Conservation (phyloP, 192 early-diverging fungal species). For the Funneliformis geosporum region DNA sequence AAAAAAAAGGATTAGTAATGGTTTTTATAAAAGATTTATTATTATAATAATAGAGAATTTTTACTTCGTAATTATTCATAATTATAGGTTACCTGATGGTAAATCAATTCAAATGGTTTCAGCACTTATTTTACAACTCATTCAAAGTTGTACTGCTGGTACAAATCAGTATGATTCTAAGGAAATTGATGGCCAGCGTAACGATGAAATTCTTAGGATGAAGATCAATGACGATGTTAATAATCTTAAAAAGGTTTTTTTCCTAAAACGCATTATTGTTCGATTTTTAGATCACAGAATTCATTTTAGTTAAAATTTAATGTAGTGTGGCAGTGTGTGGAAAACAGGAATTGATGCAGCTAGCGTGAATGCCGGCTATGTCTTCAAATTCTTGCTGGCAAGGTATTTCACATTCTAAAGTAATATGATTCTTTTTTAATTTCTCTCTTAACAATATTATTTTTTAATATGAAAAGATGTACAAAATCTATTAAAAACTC, state of each 20-base stretch:
- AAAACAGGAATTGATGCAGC: conserved; percentile 56
- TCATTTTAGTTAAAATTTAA: background rate
- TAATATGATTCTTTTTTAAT: background rate
- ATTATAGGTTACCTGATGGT: conserved; percentile 50
- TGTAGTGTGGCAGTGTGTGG: conserved; percentile 30
- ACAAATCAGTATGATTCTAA: background rate
- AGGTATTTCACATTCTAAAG: conserved; percentile 43
- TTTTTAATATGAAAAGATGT: conserved; percentile 40
- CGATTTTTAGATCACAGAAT: background rate
- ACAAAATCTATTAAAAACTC: conserved; percentile 46
- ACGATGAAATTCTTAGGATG: background rate
- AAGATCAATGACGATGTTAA: background rate
- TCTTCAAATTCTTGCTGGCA: conserved; percentile 61
- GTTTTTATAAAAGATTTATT: background rate
- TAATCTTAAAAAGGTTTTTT: conserved; percentile 31
- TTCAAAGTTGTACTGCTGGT: conserved; percentile 58
- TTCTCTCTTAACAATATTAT: conserved; percentile 34
- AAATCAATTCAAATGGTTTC: conserved; percentile 70
- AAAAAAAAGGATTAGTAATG: background rate
- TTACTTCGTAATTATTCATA: background rate
- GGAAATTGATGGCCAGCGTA: conserved; percentile 9
- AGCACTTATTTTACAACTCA: conserved; percentile 71
- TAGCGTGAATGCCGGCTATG: conserved; percentile 55
- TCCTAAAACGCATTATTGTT: conserved; percentile 27
- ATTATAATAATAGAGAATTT: background rate